These are phyloP conservation scores for Coffea canephora DNA, from an alignment of 257 asterid species.

Conservation along the genomic window DNA sequence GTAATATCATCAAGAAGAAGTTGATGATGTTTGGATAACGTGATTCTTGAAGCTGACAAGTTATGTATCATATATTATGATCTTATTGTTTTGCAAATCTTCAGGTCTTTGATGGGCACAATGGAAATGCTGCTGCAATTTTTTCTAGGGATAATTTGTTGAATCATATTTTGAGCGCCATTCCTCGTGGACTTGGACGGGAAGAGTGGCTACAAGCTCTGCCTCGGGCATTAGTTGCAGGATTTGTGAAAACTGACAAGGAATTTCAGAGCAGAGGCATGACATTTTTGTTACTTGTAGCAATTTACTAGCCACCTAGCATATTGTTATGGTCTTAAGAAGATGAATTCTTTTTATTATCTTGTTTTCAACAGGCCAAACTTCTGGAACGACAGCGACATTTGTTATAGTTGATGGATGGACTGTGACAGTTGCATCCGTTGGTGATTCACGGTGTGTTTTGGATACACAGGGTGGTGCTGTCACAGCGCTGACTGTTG, in stretches of 20 bases:
- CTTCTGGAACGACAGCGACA: slow-evolving; percentile 95
- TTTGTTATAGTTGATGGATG: slow-evolving; percentile 95
- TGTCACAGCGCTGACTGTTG: slow-evolving; percentile 85
- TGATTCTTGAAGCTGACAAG: no score
- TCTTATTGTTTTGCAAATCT: not conserved
- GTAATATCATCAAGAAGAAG: no score
- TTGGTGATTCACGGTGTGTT: slow-evolving; percentile 97
- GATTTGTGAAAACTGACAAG: slow-evolving; percentile 83
- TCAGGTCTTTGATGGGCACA: slow-evolving; percentile 81
- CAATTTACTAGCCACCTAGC: no score
- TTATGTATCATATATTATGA: no score
- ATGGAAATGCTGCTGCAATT: slow-evolving; percentile 75
- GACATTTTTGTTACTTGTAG: not conserved
- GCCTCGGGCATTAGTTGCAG: slow-evolving; percentile 88
- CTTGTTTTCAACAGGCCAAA: slow-evolving; percentile 64
- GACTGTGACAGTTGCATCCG: slow-evolving; percentile 99
- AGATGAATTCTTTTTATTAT: not conserved
- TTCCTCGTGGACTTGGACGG: slow-evolving; percentile 65
- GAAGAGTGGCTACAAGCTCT: slow-evolving; percentile 91
- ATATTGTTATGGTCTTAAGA: not conserved
- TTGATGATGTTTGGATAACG: no score
- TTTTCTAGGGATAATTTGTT: slow-evolving; percentile 63
- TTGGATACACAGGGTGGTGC: slow-evolving; percentile 92
- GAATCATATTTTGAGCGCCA: slow-evolving; percentile 55
- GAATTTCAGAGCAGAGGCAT: slow-evolving; percentile 84